phyloP scores from a whole-genome alignment of 345 rosid genomes.

The Litchi chinensis region DNA sequence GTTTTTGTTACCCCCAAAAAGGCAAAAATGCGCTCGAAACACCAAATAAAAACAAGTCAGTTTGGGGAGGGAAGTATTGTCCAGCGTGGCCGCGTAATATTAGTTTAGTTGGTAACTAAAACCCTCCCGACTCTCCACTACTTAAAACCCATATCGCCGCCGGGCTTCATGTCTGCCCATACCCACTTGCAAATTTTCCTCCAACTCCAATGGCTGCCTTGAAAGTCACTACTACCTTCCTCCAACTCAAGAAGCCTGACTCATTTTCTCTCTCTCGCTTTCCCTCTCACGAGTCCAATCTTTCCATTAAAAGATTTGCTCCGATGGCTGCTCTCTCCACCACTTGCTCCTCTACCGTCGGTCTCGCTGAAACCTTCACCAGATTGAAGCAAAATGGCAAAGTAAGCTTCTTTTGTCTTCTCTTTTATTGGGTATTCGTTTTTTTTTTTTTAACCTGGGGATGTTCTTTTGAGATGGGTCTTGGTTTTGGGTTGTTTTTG shows the following conservation, averaged over 20 bases:
- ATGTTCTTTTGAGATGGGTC: not conserved
- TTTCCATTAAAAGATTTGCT: conserved; percentile 41
- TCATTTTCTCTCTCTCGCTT: conserved; percentile 25
- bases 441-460: not conserved
- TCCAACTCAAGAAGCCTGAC: conserved; percentile 34
- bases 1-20: too few species aligned
- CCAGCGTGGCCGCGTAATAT: too few species aligned
- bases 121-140: too few species aligned
- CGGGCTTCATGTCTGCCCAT: too few species aligned
- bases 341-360: conserved; percentile 32
- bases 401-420: conserved; percentile 37
- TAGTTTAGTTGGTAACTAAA: too few species aligned
- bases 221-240: conserved; percentile 27
- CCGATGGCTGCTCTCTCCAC: conserved; percentile 61
- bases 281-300: conserved; percentile 23
- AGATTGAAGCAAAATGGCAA: conserved; percentile 61
- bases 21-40: too few species aligned
- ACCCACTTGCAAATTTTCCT: too few species aligned
- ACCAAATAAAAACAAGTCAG: too few species aligned
- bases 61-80: too few species aligned
- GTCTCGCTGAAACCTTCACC: conserved; percentile 67
- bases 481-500: not conserved
- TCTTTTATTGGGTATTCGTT: conserved; percentile 1
- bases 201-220: conserved; percentile 35
- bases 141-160: too few species aligned